Conservation (phyloP, 106 monocot species). For the Allium sativum region DNA sequence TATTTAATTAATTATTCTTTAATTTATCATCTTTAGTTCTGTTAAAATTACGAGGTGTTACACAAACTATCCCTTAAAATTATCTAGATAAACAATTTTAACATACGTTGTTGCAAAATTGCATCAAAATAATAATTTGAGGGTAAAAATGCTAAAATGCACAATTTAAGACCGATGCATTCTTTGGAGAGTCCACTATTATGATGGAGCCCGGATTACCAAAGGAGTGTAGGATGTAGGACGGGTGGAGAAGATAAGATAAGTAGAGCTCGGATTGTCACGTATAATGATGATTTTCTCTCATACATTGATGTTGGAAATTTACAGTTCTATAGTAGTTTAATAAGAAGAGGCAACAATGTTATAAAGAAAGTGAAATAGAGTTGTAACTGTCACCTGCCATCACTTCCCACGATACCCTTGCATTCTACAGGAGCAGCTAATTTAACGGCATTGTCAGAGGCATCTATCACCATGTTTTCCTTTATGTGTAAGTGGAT, state of each 20-base stretch:
- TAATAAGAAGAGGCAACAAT: too few species aligned
- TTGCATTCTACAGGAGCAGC: constrained; percentile 99
- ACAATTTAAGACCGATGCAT: constrained; percentile 73
- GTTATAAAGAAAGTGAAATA: not conserved
- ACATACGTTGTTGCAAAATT: not conserved
- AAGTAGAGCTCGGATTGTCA: too few species aligned
- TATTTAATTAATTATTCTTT: too few species aligned
- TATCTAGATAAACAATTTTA: not conserved
- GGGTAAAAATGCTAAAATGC: constrained; percentile 8
- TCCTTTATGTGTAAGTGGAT: constrained; percentile 80
- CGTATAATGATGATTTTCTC: too few species aligned
- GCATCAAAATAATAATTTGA: not conserved
- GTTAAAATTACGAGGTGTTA: too few species aligned
- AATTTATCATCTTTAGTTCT: too few species aligned
- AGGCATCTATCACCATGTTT: constrained; percentile 76
- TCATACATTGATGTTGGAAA: too few species aligned
- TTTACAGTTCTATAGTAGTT: too few species aligned
- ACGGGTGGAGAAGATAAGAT: constrained; percentile 55
- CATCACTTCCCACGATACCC: constrained; percentile 97
- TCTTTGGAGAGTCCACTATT: constrained; percentile 55
- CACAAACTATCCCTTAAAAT: too few species aligned
- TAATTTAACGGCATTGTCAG: constrained; percentile 76
- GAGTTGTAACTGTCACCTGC: constrained; percentile 41
- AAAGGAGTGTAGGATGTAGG: constrained; percentile 69
- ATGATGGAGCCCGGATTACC: constrained; percentile 61